phyloP scores from a whole-genome alignment of 2,329 filamentous ascomycete genomes.

The Sporothrix curviconia region DNA sequence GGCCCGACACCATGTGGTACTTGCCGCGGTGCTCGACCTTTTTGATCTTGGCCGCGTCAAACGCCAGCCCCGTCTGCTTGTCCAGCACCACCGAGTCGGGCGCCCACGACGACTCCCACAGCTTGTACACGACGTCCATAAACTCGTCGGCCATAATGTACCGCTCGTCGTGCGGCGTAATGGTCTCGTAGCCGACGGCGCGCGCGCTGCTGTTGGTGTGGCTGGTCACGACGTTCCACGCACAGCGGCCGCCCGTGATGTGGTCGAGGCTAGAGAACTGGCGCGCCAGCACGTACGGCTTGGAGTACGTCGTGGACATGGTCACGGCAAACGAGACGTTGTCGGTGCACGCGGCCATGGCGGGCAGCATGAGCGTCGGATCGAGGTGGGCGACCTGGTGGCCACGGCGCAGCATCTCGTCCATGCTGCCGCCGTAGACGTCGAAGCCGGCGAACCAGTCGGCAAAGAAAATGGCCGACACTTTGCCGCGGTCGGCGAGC shows the following conservation, averaged over 20 bases:
- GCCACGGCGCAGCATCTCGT: constrained; percentile 3
- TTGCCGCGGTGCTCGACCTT: constrained; percentile 12
- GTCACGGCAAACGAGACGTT: constrained; percentile 18
- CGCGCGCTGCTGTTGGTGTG: constrained; percentile 14
- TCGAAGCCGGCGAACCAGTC: constrained; percentile 8
- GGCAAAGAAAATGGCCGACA: constrained; percentile 13
- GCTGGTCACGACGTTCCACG: constrained; percentile 22
- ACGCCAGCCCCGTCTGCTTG: background rate
- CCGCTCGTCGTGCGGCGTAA: constrained; percentile 20
- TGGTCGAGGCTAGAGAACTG: constrained; percentile 18
- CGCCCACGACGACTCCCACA: constrained; percentile 15
- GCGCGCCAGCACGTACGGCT: constrained; percentile 17
- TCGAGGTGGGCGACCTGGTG: constrained; percentile 8
- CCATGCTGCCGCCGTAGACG: constrained; percentile 7
- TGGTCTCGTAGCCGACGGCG: constrained; percentile 15
- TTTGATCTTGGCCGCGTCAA: constrained; percentile 3
- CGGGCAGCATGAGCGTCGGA: constrained; percentile 10
- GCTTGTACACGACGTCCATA: constrained; percentile 20
- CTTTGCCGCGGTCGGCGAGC: constrained; percentile 10
- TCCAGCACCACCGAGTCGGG: constrained; percentile 14
- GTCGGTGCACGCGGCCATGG: constrained; percentile 20
- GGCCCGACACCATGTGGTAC: constrained; percentile 6
- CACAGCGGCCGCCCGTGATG: constrained; percentile 17
- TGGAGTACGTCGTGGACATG: constrained; percentile 14
- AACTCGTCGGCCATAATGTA: constrained; percentile 22